Evolutionary conservation across 202 grass and related monocot genomes (phyloP).

Genomic region (Alloteropsis angusta): DNA sequence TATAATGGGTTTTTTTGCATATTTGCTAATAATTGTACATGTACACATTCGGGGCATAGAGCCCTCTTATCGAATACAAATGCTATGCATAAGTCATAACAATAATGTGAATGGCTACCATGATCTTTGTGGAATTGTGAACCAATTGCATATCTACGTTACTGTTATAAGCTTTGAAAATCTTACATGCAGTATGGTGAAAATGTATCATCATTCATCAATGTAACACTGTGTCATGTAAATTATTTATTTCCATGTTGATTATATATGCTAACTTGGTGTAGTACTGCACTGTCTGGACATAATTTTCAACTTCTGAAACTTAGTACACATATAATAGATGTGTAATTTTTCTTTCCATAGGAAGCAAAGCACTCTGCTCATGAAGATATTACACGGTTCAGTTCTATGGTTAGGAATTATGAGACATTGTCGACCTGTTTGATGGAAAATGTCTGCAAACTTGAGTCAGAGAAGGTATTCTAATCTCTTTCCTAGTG

Average conservation of each 20-base stretch:
- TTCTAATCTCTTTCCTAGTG: constrained; percentile 1
- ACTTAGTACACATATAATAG: constrained; percentile 8
- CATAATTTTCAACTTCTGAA: constrained; percentile 1
- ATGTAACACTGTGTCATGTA: constrained; percentile 1
- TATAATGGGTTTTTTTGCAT: too few relatives aligned
- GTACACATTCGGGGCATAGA: too few relatives aligned
- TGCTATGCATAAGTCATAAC: too few relatives aligned
- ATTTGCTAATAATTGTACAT: too few relatives aligned
- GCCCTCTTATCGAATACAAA: too few relatives aligned
- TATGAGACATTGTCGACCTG: constrained; percentile 40
- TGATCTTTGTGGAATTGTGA: constrained; percentile 1
- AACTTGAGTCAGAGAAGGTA: constrained; percentile 80
- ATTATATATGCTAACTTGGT: constrained; percentile 2
- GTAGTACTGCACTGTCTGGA: background rate
- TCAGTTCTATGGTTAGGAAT: constrained; percentile 43
- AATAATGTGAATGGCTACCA: background rate
- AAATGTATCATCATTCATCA: background rate
- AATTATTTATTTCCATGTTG: constrained; percentile 15
- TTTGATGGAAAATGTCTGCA: constrained; percentile 40
- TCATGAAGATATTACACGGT: constrained; percentile 28
- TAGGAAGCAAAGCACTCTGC: constrained; percentile 63
- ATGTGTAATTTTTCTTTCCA: constrained; percentile 25
- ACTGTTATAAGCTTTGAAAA: background rate
- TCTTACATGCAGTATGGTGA: background rate
- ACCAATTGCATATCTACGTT: background rate